Evolutionary conservation across 306 rosid genomes (phyloP).

Genomic region (Trichosanthes truncata): DNA sequence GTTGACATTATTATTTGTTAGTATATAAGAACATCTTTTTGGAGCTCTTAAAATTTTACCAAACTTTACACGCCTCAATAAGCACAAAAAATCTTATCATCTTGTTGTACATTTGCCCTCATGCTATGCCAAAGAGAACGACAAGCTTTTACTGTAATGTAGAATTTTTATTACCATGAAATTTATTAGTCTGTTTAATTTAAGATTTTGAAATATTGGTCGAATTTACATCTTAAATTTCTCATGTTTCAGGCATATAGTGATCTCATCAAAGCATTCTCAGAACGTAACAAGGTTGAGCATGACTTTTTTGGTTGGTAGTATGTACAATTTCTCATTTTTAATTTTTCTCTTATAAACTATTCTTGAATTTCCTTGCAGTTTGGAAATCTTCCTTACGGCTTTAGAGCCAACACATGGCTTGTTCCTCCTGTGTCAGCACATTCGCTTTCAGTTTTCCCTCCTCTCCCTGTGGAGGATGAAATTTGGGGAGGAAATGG

Average conservation of each 20-base stretch:
- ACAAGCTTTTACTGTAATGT: background rate
- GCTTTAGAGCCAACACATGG: constrained; percentile 96
- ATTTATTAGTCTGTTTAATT: background rate
- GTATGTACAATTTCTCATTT: background rate
- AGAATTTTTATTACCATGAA: background rate
- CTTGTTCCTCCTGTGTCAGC: constrained; percentile 87
- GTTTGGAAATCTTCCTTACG: constrained; percentile 97
- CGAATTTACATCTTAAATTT: constrained; percentile 5
- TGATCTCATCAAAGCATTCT: constrained; percentile 80
- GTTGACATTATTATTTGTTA: background rate
- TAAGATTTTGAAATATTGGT: background rate
- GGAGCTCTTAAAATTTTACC: background rate
- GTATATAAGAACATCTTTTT: background rate
- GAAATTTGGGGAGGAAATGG: constrained; percentile 96
- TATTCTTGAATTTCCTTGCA: constrained; percentile 21
- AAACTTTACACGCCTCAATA: background rate
- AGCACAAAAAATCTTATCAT: background rate
- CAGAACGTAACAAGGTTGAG: constrained; percentile 79
- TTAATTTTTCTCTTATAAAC: background rate
- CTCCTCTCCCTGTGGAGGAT: constrained; percentile 80
- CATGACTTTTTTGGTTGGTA: constrained; percentile 5
- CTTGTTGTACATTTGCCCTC: background rate
- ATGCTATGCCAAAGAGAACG: background rate
- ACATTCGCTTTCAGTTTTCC: constrained; percentile 51
- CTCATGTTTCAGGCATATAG: constrained; percentile 58